These are phyloP conservation scores for Sphagnum fallax DNA, from an alignment of 228 moss, liverwort and hornwort species.

Conservation along the genomic window DNA sequence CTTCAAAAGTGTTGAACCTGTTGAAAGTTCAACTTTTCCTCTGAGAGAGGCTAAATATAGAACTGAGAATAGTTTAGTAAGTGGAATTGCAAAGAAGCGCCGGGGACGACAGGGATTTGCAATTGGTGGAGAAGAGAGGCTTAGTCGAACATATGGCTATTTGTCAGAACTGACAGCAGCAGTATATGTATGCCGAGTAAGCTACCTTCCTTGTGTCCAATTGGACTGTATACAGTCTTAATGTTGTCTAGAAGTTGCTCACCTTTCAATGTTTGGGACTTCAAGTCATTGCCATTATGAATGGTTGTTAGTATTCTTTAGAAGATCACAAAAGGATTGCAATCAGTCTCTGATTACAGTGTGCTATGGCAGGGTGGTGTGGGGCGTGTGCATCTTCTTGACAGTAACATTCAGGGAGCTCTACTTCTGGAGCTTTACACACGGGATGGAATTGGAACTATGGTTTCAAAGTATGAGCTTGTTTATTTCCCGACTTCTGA, in stretches of 20 bases:
- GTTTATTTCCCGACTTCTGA: background rate
- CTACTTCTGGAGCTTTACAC: constrained; percentile 89
- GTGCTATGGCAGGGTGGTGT: constrained; percentile 64
- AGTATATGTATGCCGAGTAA: constrained; percentile 88
- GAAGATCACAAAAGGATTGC: no score
- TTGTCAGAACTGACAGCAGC: constrained; percentile 84
- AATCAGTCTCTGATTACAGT: background rate
- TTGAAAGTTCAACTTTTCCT: no score
- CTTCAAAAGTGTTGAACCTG: constrained; percentile 1
- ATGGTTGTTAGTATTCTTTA: no score
- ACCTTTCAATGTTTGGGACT: no score
- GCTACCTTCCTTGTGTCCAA: constrained; percentile 4
- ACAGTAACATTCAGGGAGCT: constrained; percentile 79
- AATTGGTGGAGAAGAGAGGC: constrained; percentile 83
- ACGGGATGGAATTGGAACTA: constrained; percentile 92
- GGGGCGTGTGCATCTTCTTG: constrained; percentile 78
- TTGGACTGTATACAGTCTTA: background rate
- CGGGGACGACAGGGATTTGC: constrained; percentile 63
- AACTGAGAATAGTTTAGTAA: constrained; percentile 4
- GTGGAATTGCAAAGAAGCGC: constrained; percentile 6
- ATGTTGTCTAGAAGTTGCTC: no score
- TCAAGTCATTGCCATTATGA: no score
- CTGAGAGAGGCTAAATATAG: constrained; percentile 4
- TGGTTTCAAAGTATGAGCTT: constrained; percentile 71
- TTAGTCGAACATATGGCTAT: constrained; percentile 56